A percentile compares a stretch with the other conserved stretches of the same genome.
These are phyloP conservation scores for Papiliotrema fonsecae DNA, from an alignment of 1,284 basidiomycete species.

Conservation along the genomic window DNA sequence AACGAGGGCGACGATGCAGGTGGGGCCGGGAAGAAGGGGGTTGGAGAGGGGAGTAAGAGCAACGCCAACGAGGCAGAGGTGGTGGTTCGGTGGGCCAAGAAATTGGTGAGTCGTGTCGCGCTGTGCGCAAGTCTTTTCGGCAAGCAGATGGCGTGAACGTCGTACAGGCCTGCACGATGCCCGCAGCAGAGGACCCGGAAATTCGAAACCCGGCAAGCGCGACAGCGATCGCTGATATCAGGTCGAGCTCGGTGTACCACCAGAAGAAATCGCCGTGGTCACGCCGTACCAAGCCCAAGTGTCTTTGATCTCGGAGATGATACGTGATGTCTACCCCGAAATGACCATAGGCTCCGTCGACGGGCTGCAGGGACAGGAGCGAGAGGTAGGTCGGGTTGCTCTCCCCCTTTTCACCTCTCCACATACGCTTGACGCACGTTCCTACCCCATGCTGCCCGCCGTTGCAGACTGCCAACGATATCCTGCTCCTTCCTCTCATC, in stretches of 20 bases:
- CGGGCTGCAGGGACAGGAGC: constrained; percentile 86
- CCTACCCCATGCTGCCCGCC: too few species aligned
- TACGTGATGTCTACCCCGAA: constrained; percentile 65
- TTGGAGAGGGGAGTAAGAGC: constrained; percentile 76
- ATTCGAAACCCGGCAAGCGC: not conserved
- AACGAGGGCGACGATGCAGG: constrained; percentile 51
- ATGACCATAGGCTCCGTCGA: constrained; percentile 88
- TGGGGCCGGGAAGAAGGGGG: constrained; percentile 44
- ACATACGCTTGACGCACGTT: too few species aligned
- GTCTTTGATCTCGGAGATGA: constrained; percentile 64
- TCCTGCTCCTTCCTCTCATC: too few species aligned
- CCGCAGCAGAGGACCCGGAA: not conserved
- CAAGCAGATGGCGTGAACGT: too few species aligned
- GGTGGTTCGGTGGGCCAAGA: constrained; percentile 74
- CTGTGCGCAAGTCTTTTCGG: too few species aligned
- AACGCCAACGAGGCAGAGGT: constrained; percentile 91
- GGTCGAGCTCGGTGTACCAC: constrained; percentile 64
- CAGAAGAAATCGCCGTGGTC: constrained; percentile 79
- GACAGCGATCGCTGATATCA: constrained; percentile 33
- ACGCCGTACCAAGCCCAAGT: constrained; percentile 96
- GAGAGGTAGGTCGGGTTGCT: constrained; percentile 32
- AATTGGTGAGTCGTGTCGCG: constrained; percentile 64
- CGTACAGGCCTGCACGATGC: too few species aligned
- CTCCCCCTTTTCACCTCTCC: not conserved
- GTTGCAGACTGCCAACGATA: too few species aligned